Base-by-base conservation (phyloP, 2,329 filamentous ascomycete genomes). In the Aureobasidium lini region DNA sequence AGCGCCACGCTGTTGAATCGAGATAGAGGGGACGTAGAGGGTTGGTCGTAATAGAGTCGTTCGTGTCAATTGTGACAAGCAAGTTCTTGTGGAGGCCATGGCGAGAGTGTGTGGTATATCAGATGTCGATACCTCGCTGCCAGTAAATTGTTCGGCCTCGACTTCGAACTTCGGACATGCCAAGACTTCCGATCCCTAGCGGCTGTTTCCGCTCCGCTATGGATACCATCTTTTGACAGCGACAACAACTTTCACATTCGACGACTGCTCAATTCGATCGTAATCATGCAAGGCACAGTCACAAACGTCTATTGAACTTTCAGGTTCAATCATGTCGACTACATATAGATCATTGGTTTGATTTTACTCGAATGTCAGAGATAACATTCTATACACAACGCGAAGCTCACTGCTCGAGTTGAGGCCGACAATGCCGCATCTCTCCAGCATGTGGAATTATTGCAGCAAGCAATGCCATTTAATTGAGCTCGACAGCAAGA, bases 1-100 rank as follows among this genome's bases (percentile, higher is more conserved):
- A 58, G 74, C 73, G 64, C 67, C 70, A 68, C 75, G 74, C 62
- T 74, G 64, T 59, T 75, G 70, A 54, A 66, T 63, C 7, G 63
- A 53, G 7, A 49, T 52, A 34, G 63, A 57, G 40, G 57, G 44
- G 16, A 43, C 18, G 52, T 37, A 39, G 37, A 37, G 15, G 15
- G 44, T 43, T n/a, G 57, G 46, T 28, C 56, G 37, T 36, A 28
- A 23, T 42, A 59, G 56, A 32, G 23, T 32, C 1, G 56, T 43
- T 37, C 57, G 47, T 46, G 57, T 50, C 46, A 59, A 16, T 40
- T 59, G 57, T 28, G 47, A 53, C 57, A 59, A 10, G 37, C 57
- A 52, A 6, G 48, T 59, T 16, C 47, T 44, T 52, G 57, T 31
- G 23, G 57, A 43, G 11, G 57, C 57, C 57, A 59, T 59, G 39